phyloP scores from a whole-genome alignment of 2,329 filamentous ascomycete genomes.

The Fusarium ambrosium region DNA sequence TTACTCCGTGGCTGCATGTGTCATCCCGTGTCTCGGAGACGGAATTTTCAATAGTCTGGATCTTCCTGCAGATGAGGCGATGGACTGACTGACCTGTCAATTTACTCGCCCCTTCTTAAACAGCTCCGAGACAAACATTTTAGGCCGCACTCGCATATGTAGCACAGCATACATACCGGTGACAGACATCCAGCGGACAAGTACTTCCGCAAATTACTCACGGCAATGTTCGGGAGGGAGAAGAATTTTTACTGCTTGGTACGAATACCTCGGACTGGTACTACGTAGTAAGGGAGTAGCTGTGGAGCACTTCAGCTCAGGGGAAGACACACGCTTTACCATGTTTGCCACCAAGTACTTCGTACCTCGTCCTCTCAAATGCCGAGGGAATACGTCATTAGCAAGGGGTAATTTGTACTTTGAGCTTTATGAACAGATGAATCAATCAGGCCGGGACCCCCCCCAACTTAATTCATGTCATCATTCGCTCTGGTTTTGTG shows the following conservation, averaged over 20 bases:
- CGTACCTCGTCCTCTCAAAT: background rate
- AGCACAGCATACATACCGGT: background rate
- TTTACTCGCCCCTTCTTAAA: background rate
- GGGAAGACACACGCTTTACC: background rate
- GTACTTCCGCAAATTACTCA: background rate
- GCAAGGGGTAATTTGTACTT: background rate
- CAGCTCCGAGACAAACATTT: background rate
- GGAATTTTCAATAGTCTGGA: background rate
- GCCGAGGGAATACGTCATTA: background rate
- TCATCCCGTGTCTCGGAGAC: background rate
- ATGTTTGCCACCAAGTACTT: background rate
- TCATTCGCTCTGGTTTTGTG: background rate
- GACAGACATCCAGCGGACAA: background rate
- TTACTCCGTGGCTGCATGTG: background rate
- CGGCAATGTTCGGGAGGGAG: background rate
- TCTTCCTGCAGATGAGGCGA: background rate
- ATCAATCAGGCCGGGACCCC: background rate
- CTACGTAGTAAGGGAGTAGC: background rate
- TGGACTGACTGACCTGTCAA: background rate
- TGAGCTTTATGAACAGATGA: background rate
- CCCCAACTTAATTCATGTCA: background rate
- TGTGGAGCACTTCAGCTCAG: background rate
- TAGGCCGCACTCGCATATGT: background rate
- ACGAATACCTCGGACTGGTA: background rate
- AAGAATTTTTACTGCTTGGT: background rate